Base-by-base conservation (phyloP, 495 filamentous ascomycete species). In the Tuber indicum region DNA sequence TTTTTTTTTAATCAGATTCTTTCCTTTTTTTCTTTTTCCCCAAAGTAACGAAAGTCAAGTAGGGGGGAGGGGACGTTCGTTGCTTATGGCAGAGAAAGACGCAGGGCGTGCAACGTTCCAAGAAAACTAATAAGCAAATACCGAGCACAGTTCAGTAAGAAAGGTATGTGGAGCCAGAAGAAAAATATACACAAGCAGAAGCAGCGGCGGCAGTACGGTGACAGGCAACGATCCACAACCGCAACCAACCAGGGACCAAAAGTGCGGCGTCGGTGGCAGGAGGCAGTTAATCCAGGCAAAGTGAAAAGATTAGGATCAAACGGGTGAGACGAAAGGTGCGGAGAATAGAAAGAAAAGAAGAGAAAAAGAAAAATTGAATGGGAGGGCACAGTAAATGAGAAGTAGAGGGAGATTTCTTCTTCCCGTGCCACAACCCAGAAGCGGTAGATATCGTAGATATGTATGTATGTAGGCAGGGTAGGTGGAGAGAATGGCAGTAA, bases 121-220 rank as follows among this genome's bases (percentile, higher is more conserved):
- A 62, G 52, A 62, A 62, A 62, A 62, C 52, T 16, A 62, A 62
- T 62, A 62, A 62, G 52, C 52, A 62, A 62, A 32, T 62, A 62
- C 14, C 10, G 14, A 45, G 44, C 44, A 45, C 10, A 32, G 52
- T 62, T n/a, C 12, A 62, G n/a, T 32, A 16, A 66, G 49, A 52
- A 47, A 52, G 23, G 58, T 32, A 66, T 66, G 58, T 16, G 58
- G 58, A 66, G 58, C 58, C 6, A 36, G 26, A 66, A 7, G 26
- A 36, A 66, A 66, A 66, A 66, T 66, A 66, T 66, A 66, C 58
- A 66, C 58, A 66, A 36, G 58, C 26, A 66, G 58, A 66, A 36
- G 58, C 58, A 19, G 58, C 58, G 32, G 26, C 58, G 58, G n/a
- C 58, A 26, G 58, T 62, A 62, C 58, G 58, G 58, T 26, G n/a